Evolutionary conservation across 768 basidiomycete species (phyloP).

Genomic region (Tricholoma sp.): DNA sequence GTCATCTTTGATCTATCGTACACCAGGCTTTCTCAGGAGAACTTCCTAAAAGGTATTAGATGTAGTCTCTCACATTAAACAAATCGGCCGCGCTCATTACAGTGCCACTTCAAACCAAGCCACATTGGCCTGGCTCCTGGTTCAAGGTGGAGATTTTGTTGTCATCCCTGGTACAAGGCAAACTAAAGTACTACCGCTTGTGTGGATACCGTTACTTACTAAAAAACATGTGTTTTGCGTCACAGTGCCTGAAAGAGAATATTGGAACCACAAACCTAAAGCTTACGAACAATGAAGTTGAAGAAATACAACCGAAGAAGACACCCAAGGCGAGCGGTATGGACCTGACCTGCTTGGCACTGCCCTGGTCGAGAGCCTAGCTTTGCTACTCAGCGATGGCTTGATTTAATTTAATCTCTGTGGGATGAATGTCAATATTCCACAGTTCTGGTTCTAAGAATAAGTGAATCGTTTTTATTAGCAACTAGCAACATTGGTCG

Average conservation of each 20-base stretch:
- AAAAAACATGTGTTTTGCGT: background rate
- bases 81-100: constrained; percentile 28
- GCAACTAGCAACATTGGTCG: no score
- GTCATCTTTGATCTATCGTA: no score
- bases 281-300: constrained; percentile 24
- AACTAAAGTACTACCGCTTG: constrained; percentile 24
- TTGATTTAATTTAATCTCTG: no score
- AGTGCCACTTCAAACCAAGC: constrained; percentile 37
- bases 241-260: constrained; percentile 38
- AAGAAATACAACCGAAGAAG: constrained; percentile 25
- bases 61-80: constrained; percentile 27
- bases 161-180: constrained; percentile 40
- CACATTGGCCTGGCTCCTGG: constrained; percentile 40
- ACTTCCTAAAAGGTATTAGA: constrained; percentile 36
- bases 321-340: constrained; percentile 22
- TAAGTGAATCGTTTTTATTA: no score
- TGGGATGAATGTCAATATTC: no score
- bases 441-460: no score
- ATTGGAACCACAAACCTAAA: constrained; percentile 22
- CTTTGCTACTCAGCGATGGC: no score
- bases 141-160: constrained; percentile 37
- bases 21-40: constrained; percentile 26
- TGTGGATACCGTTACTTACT: background rate
- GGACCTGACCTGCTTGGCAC: no score
- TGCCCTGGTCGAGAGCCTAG: no score